Percentiles rank a stretch among this genome's conserved stretches.
Evolutionary conservation across 495 filamentous ascomycete species (phyloP).

Genomic region (Rusavskia elegans): DNA sequence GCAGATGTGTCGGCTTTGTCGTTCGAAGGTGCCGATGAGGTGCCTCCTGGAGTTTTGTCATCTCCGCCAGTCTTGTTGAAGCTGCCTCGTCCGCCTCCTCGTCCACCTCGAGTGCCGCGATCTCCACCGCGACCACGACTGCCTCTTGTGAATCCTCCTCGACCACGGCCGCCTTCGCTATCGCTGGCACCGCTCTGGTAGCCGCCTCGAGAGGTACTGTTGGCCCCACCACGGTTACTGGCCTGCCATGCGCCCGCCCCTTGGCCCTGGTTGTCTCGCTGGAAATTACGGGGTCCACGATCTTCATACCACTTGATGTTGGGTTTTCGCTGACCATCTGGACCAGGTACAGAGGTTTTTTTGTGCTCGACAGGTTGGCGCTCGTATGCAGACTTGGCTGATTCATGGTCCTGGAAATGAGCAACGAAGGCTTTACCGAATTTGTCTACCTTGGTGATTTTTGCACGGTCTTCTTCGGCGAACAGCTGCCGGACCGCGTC

Average conservation of each 20-base stretch:
- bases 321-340: slow-evolving; percentile 53
- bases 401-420: slow-evolving; percentile 59
- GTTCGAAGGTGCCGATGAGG: slow-evolving; percentile 7
- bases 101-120: slow-evolving; percentile 38
- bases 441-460: slow-evolving; percentile 65
- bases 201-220: slow-evolving; percentile 39
- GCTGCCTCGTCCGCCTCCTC: slow-evolving; percentile 35
- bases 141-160: slow-evolving; percentile 50
- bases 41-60: slow-evolving; percentile 6
- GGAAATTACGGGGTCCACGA: slow-evolving; percentile 34
- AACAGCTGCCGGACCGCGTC: slow-evolving; percentile 69
- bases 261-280: slow-evolving; percentile 26
- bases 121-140: slow-evolving; percentile 37
- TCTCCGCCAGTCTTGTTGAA: slow-evolving; percentile 29
- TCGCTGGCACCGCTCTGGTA: slow-evolving; percentile 75
- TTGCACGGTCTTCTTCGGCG: slow-evolving; percentile 60
- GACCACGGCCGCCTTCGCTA: slow-evolving; percentile 48
- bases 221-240: slow-evolving; percentile 40
- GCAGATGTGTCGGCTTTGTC: slow-evolving; percentile 7
- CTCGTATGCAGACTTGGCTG: slow-evolving; percentile 59
- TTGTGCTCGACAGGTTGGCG: slow-evolving; percentile 60
- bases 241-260: slow-evolving; percentile 58
- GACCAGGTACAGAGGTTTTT: slow-evolving; percentile 20
- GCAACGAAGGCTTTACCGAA: slow-evolving; percentile 58
- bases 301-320: slow-evolving; percentile 67